phyloP scores from a whole-genome alignment of 1,139 yeast genomes.

The Arxiozyma bovina region DNA sequence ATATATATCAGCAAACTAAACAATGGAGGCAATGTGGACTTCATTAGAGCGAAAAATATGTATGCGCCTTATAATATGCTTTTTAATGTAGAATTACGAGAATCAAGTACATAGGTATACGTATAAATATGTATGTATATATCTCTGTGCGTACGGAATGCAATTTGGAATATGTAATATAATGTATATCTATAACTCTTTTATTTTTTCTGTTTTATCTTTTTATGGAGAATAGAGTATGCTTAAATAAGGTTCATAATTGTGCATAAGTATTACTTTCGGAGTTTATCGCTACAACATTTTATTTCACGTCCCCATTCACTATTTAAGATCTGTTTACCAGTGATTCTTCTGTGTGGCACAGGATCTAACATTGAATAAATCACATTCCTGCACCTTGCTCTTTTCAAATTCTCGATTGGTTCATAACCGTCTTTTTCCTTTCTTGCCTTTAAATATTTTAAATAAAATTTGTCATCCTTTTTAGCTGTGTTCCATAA shows the following conservation, averaged over 20 bases:
- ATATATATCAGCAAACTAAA: no score
- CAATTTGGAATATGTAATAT: constrained; percentile 1
- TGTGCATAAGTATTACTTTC: neutral
- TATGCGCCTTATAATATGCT: no score
- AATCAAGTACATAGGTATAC: no score
- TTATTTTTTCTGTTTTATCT: neutral
- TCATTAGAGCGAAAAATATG: no score
- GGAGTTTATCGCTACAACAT: constrained; percentile 38
- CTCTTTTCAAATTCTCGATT: constrained; percentile 70
- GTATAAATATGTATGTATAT: neutral
- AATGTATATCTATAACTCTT: neutral
- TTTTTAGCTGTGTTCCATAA: constrained; percentile 80
- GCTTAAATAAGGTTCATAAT: neutral
- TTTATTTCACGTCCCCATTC: constrained; percentile 92
- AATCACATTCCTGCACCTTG: constrained; percentile 83
- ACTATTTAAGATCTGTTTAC: constrained; percentile 77
- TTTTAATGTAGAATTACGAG: no score
- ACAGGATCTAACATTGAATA: constrained; percentile 88
- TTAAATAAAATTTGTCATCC: constrained; percentile 72
- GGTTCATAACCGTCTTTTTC: constrained; percentile 85
- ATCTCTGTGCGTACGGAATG: neutral
- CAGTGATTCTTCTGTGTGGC: constrained; percentile 78
- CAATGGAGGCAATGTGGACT: no score
- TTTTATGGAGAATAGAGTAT: neutral
- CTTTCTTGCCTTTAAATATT: constrained; percentile 66